These are phyloP conservation scores for Fusarium staphyleae DNA, from an alignment of 2,329 filamentous ascomycete species.

Conservation along the genomic window DNA sequence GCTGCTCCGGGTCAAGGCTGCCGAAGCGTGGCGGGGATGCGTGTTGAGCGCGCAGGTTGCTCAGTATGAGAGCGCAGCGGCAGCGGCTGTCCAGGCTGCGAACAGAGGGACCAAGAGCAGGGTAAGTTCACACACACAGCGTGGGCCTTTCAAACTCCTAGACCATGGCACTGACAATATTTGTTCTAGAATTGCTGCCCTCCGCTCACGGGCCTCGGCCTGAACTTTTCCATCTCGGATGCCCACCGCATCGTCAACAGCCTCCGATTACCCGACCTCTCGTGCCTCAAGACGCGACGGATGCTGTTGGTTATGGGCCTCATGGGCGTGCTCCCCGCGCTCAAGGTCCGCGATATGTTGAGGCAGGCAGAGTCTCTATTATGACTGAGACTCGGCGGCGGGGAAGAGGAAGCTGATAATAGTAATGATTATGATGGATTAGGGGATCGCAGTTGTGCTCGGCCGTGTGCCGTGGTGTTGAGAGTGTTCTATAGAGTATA, in stretches of 20 bases:
- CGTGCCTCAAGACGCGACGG: slow-evolving; percentile 41
- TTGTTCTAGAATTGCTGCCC: slow-evolving; percentile 26
- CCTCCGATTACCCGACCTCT: slow-evolving; percentile 38
- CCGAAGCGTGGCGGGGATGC: slow-evolving; percentile 50
- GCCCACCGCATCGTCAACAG: slow-evolving; percentile 22
- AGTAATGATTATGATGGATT: slow-evolving; percentile 21
- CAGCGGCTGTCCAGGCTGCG: slow-evolving; percentile 8
- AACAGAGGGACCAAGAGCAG: slow-evolving; percentile 11
- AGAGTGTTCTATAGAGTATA: slow-evolving; percentile 40
- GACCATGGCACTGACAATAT: no score
- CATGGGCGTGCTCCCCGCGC: slow-evolving; percentile 39
- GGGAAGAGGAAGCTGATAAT: background rate
- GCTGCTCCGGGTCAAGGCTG: slow-evolving; percentile 53
- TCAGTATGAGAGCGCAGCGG: slow-evolving; percentile 31
- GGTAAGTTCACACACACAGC: slow-evolving; percentile 32
- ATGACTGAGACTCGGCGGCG: slow-evolving; percentile 28
- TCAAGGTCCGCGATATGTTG: slow-evolving; percentile 33
- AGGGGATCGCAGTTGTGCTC: slow-evolving; percentile 31
- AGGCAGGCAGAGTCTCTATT: slow-evolving; percentile 35
- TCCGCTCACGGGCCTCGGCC: slow-evolving; percentile 29
- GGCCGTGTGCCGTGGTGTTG: slow-evolving; percentile 24
- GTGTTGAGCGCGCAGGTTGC: slow-evolving; percentile 41
- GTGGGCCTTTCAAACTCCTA: no score
- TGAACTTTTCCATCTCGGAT: slow-evolving; percentile 33
- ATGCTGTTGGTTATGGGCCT: slow-evolving; percentile 44